Base-by-base conservation (phyloP, 1,284 basidiomycete species). In the Pseudozyma tsukubaensis region DNA sequence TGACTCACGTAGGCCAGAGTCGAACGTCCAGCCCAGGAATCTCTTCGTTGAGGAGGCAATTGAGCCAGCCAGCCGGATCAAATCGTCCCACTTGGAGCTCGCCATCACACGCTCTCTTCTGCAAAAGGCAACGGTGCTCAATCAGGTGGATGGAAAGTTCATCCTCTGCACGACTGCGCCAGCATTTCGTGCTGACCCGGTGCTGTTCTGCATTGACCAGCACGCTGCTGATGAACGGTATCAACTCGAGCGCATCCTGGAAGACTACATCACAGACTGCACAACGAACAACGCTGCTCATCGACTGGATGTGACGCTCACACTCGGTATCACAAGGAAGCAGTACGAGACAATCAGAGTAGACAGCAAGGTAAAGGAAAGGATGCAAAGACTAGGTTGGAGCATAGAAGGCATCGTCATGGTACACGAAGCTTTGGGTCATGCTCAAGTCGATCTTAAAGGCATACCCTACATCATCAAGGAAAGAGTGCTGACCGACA, bases 201-300 rank as follows among this genome's bases (percentile, higher is more conserved):
- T 78, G 0, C 72, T 97, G 35, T 87, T 94, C 29, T 87, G 97
- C 60, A 88, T 98, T 47, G 95, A 98, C 86, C 95, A 98, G 84
- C 95, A 98, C 82, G 95, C 95, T 5, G 95, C 94, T 9, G 93
- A 97, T 82, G 72, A 98, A 85, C 89, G 95, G 10, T 87, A 95
- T 34, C 89, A 93, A 21, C 92, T 97, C 50, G 95, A 98, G 85
- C 86, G 86, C n/a, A 91, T 93, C 81, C 87, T 95, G 59, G 87
- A 87, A 68, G 89, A 90, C 55, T 84, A 93, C 19, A 92, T 92
- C n/a, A 42, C 2, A 1, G 51, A 62, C 37, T 65, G 72, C 12
- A 39, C 18, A 9, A 51, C 21, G 11, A 54, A 50, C 8, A 51
- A 40, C 16, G 49, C 57, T 9, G 48, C 49, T 11, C 29, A 55